These are phyloP conservation scores for Boechera retrofracta DNA, from an alignment of 345 rosid genomes.

Conservation along the genomic window DNA sequence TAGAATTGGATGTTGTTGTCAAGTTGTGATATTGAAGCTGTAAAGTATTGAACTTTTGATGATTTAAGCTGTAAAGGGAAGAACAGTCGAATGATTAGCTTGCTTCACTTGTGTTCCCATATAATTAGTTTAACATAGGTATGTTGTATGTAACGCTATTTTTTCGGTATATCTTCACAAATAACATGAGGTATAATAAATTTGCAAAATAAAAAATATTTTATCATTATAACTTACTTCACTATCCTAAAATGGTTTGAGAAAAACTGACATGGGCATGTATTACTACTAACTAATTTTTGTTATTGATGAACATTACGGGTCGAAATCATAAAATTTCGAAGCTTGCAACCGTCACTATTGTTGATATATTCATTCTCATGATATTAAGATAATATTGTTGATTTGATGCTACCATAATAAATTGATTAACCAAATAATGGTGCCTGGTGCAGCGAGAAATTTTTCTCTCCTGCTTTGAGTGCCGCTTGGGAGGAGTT, in stretches of 20 bases:
- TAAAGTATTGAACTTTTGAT: slow-evolving; percentile 28
- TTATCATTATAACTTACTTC: not conserved
- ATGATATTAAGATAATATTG: not conserved
- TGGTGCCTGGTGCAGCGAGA: too few relatives aligned
- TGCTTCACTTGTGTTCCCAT: slow-evolving; percentile 6
- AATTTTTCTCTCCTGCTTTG: not conserved
- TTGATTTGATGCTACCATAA: too few relatives aligned
- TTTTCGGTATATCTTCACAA: not conserved
- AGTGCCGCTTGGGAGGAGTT: too few relatives aligned
- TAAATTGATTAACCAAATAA: not conserved
- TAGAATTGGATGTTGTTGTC: slow-evolving; percentile 18
- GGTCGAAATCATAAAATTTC: not conserved
- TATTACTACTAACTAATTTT: not conserved
- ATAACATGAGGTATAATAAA: not conserved
- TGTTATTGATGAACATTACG: not conserved
- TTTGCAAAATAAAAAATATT: slow-evolving; percentile 4
- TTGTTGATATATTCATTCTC: not conserved
- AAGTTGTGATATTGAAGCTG: slow-evolving; percentile 36
- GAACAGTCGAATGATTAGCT: slow-evolving; percentile 37
- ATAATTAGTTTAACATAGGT: not conserved
- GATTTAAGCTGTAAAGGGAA: slow-evolving; percentile 42
- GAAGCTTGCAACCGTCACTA: not conserved
- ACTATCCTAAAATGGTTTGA: not conserved
- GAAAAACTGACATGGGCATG: not conserved
- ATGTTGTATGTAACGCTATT: not conserved